Evolutionary conservation across 1,139 yeast genomes (phyloP), one percentile per base, ranked within the genome.

Genomic region (Diutina sp.): DNA sequence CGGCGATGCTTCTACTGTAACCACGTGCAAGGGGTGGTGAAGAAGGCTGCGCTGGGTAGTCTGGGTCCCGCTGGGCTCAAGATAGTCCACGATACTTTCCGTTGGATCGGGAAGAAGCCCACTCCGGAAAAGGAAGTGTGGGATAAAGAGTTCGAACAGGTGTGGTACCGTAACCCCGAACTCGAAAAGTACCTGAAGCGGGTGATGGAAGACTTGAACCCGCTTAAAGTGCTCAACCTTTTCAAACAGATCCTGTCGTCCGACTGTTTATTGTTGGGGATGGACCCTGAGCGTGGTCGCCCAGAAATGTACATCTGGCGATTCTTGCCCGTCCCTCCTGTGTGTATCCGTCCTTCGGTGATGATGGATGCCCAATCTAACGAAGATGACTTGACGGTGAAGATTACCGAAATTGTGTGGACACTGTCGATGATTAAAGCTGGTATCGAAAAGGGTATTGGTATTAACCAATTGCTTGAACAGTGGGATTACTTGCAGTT

Each of bases 301-400:
- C 99, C 99, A 1, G 99, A 93, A 70, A 90, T 87, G 81, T 93
- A 91, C 69, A 82, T 95, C 54, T 95, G 99, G 99, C 80, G 96
- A 65, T 95, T 91, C 68, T 78, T 95, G 57, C 99, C 99, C 0
- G 99, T 98, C 0, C 99, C 99, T 0, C 99, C 99, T 0, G 97
- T 95, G 28, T 95, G 99, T 77, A 93, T 95, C 58, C 83, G 99
- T 64, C 99, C 99, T 1, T 91, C 98, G 6, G 98, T 95, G 45
- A 78, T 83, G 77, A 90, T 90, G 90, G 48, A 52, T 29, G 96
- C 93, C 58, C 90, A 91, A 53, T 86, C 95, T 46, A 95, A 95
- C 70, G 99, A 95, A 73, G 99, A 95, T 70, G 99, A 95, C 71
- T 77, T 95, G 62, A 95, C 99, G 0, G 97, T 91, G 38, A 95